Percentiles rank a stretch among this genome's conserved stretches.
Conservation (phyloP, 2,329 filamentous ascomycete genomes). For the Colletotrichum gigasporum region DNA sequence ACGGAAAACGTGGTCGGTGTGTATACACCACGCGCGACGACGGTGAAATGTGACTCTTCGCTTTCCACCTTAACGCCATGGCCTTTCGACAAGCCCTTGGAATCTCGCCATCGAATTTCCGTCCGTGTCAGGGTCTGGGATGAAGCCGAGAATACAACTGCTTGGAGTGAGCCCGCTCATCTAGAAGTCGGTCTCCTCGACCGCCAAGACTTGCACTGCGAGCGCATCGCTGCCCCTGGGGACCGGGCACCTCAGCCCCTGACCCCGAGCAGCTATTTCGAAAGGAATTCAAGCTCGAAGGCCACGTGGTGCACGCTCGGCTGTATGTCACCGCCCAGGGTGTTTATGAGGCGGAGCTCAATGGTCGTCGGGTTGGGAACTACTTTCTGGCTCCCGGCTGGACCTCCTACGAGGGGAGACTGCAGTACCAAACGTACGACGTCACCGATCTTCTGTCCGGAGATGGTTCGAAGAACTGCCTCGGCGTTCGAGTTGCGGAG, state of each 20-base stretch:
- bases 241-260: too few relatives aligned
- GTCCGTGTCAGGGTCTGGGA: too few relatives aligned
- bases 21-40: not conserved
- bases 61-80: not conserved
- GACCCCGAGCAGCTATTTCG: too few relatives aligned
- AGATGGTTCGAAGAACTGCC: conserved; percentile 43
- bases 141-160: too few relatives aligned
- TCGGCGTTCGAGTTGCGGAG: conserved; percentile 54
- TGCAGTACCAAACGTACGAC: conserved; percentile 64
- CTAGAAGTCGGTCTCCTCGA: too few relatives aligned
- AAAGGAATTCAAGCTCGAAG: too few relatives aligned
- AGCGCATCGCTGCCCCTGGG: too few relatives aligned
- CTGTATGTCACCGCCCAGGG: conserved; percentile 58
- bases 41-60: not conserved
- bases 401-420: conserved; percentile 58
- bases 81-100: not conserved
- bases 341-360: conserved; percentile 56
- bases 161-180: too few relatives aligned
- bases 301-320: conserved; percentile 48
- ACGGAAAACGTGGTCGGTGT: not conserved
- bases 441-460: conserved; percentile 50
- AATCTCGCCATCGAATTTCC: too few relatives aligned
- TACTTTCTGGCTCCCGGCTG: conserved; percentile 59
- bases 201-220: too few relatives aligned
- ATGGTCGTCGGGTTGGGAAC: conserved; percentile 51